Conservation (phyloP, 345 rosid genomes). For the Syzygium oleosum region DNA sequence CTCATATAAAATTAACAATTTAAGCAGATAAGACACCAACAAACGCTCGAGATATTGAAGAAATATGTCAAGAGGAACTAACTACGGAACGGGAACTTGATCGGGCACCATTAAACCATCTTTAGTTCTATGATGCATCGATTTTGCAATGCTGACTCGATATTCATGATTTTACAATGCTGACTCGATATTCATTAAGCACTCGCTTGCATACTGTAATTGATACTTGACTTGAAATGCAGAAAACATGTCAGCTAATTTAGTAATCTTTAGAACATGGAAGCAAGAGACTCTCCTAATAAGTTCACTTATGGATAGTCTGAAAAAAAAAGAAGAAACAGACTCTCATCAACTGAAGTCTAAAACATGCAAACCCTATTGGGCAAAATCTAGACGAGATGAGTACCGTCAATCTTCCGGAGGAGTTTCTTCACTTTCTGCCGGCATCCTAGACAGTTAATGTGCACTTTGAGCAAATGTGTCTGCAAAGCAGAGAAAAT, state of each 20-base stretch:
- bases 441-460: conserved; percentile 75
- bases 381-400: not conserved
- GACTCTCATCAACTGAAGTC: not conserved
- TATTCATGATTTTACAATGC: not conserved
- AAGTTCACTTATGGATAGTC: not conserved
- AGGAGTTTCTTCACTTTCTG: conserved; percentile 60
- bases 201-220: not conserved
- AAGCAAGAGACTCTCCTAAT: not conserved
- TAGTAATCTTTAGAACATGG: not conserved
- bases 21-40: not conserved
- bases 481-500: conserved; percentile 24
- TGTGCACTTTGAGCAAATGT: conserved; percentile 48
- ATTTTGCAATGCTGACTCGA: not conserved
- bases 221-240: not conserved
- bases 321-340: not conserved
- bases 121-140: not conserved
- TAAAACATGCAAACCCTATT: not conserved
- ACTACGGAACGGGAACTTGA: not conserved
- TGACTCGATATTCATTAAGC: not conserved
- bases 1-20: not conserved
- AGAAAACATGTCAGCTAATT: not conserved
- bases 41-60: not conserved
- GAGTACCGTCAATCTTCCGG: conserved; percentile 58
- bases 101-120: not conserved
- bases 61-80: not conserved